Base-by-base conservation (phyloP, 306 rosid species). In the Gastrolobium villosum region DNA sequence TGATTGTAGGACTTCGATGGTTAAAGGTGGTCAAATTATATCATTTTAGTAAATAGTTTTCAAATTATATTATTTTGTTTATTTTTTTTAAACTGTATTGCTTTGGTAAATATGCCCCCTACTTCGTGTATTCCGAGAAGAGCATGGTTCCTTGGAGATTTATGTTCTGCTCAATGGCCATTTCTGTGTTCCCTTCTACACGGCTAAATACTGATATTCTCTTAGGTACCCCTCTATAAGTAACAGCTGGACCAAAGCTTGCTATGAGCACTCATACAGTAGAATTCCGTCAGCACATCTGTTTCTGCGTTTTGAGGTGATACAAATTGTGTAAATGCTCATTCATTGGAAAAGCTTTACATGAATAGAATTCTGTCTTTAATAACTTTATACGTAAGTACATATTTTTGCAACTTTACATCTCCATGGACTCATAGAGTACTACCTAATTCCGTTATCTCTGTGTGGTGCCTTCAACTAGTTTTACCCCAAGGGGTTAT, bases 81-180 rank as follows among this genome's bases (percentile, higher is more conserved):
- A n/a, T n/a, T n/a, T n/a, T n/a, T n/a, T n/a, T n/a, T n/a, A n/a
- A n/a, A n/a, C n/a, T n/a, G n/a, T n/a, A n/a, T n/a, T n/a, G n/a
- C n/a, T n/a, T n/a, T n/a, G n/a, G n/a, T n/a, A n/a, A n/a, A n/a
- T n/a, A n/a, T n/a, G 3, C 6, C 49, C 36, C 26, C 7, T 46
- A 5, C 41, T 60, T 74, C 34, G n/a, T 75, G 30, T 48, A 48
- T 48, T 49, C 87, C 7, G 92, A 84, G 61, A 91, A 86, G 85
- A 67, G 77, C 83, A 79, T 78, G 89, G 40, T 78, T 78, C 80
- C 89, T 10, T 82, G 87, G n/a, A 89, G 85, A 68, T 79, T 86
- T 28, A 20, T 86, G 59, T 87, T 84, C 43, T 87, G 81, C 73
- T 48, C 86, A 35, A 83, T 89, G 54, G 32, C 70, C 32, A 52